Conservation (phyloP, 2,329 filamentous ascomycete genomes). For the Fusarium compactum region DNA sequence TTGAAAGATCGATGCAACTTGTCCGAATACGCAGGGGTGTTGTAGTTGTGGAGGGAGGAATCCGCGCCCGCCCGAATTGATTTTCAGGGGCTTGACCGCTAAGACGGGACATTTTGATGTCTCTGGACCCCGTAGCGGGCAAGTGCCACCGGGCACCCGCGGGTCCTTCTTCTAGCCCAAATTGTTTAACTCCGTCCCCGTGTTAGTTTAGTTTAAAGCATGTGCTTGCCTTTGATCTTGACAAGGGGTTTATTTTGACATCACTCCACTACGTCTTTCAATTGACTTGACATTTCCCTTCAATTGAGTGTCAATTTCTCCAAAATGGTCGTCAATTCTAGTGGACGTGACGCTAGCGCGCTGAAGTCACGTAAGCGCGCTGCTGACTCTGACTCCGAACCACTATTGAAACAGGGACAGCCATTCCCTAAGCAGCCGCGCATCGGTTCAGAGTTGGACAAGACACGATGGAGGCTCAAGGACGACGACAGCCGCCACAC, state of each 20-base stretch:
- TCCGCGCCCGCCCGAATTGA: conserved; percentile 2
- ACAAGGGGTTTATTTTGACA: conserved; percentile 5
- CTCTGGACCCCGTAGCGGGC: background rate
- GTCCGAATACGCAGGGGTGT: conserved; percentile 26
- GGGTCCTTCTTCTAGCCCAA: conserved; percentile 10
- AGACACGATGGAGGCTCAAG: conserved; percentile 83
- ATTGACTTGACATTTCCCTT: conserved; percentile 8
- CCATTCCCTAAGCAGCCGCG: conserved; percentile 60
- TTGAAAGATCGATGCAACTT: background rate
- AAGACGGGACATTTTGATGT: conserved; percentile 21
- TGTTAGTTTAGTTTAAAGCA: conserved; percentile 29
- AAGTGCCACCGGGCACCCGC: conserved; percentile 31
- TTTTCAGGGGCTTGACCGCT: conserved; percentile 41
- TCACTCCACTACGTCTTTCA: conserved; percentile 29
- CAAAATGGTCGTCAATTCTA: conserved; percentile 48
- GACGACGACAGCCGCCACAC: conserved; percentile 89
- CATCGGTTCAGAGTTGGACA: conserved; percentile 76
- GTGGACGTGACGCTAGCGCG: conserved; percentile 47
- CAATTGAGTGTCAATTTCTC: background rate
- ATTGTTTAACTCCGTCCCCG: conserved; percentile 24
- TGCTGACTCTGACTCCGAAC: conserved; percentile 53
- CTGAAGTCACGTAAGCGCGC: conserved; percentile 59
- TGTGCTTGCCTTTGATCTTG: conserved; percentile 17
- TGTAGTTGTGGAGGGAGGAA: conserved; percentile 7
- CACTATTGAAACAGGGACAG: conserved; percentile 44